Evolutionary conservation across 768 basidiomycete genomes (phyloP).

Genomic region (Boletus edulis): DNA sequence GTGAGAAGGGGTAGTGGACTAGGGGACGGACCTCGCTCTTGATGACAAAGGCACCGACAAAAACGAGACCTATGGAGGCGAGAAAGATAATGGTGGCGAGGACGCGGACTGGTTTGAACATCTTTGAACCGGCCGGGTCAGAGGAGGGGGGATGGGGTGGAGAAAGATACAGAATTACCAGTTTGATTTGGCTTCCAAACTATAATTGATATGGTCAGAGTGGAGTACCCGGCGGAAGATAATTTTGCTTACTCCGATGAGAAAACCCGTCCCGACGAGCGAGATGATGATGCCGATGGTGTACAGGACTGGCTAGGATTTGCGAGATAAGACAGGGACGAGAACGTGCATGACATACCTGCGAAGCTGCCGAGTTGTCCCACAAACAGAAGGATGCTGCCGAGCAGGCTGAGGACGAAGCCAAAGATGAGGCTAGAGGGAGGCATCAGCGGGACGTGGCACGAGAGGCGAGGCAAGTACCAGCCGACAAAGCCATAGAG

Average conservation of each 20-base stretch:
- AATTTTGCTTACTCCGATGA: slow-evolving; percentile 72
- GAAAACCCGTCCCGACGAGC: slow-evolving; percentile 85
- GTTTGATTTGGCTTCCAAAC: slow-evolving; percentile 80
- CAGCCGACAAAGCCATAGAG: slow-evolving; percentile 86
- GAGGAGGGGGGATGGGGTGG: neutral
- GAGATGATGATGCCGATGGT: slow-evolving; percentile 78
- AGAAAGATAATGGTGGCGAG: slow-evolving; percentile 79
- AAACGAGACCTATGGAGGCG: slow-evolving; percentile 76
- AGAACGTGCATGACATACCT: slow-evolving; percentile 43
- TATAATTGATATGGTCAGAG: slow-evolving; percentile 27
- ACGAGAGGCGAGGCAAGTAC: slow-evolving; percentile 34
- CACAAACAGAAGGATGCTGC: slow-evolving; percentile 73
- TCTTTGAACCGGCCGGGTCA: slow-evolving; percentile 41
- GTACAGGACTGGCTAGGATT: slow-evolving; percentile 62
- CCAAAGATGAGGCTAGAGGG: slow-evolving; percentile 62
- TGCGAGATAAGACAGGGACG: neutral
- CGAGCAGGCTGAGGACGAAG: slow-evolving; percentile 78
- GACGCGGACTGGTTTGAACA: slow-evolving; percentile 93
- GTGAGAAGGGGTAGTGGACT: neutral
- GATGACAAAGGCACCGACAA: slow-evolving; percentile 83
- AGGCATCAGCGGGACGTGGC: neutral
- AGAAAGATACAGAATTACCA: slow-evolving; percentile 43
- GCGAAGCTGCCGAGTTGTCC: slow-evolving; percentile 70
- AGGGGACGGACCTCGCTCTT: slow-evolving; percentile 52
- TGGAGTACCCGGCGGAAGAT: neutral